Base-by-base conservation (phyloP, 495 filamentous ascomycete genomes). In the Neurospora sp. region DNA sequence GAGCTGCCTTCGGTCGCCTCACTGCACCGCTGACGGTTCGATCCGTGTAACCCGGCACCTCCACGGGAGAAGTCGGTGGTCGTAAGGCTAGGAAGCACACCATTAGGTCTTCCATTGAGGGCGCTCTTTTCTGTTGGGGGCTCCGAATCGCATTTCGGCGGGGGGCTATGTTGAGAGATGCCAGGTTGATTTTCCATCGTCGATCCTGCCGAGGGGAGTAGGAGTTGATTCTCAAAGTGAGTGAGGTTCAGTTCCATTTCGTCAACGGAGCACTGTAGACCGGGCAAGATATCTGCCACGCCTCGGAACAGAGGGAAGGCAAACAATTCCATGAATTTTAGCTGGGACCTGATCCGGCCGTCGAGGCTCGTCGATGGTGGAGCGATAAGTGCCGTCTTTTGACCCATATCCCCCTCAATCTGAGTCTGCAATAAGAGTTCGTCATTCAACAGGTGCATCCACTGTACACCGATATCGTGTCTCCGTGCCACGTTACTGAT, bases 401-500 rank as follows among this genome's bases (percentile, higher is more conserved):
- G 96, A 9, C 90, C 88, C 16, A 98, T 87, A 78, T 96, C 93
- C 69, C 83, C 86, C 82, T 99, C 96, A 93, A 98, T 97, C 27
- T 89, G 85, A 35, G 93, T 94, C 83, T 99, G 96, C 69, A 94
- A 90, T 22, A 94, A 89, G 76, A 98, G 98, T 78, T 99, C 96
- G 72, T 97, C 93, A 72, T 95, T 94, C 41, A 99, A 85, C 69
- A 96, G 94, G 78, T 89, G 87, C 71, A 95, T 96, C 96, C 96
- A 99, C 77, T 90, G 85, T 27, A 90, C 85, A 27, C 96, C 96
- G 40, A 93, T 87, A 41, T 91, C 87, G 82, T 94, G 94, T 72
- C 89, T 90, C 72, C 94, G 90, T 40, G 94, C 93, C 76, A 99
- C 96, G 79, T 99, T 99, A 82, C 96, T 97, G 79, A 99, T 98